These are phyloP conservation scores for Pinguiococcus pyrenoidosus DNA, from an alignment of 108 stramenopile genomes.

Conservation along the genomic window DNA sequence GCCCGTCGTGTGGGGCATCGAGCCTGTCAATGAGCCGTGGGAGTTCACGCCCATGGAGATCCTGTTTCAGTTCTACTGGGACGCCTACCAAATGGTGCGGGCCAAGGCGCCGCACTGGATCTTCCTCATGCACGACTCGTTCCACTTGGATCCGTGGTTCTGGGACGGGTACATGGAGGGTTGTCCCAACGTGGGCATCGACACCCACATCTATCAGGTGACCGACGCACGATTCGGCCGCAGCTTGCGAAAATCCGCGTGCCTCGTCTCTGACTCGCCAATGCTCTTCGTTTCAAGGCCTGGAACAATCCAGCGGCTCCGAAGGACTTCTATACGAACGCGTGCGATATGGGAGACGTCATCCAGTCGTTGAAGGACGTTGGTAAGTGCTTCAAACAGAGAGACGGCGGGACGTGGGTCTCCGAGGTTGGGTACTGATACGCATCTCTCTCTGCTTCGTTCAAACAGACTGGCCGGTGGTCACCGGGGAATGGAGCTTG, in stretches of 20 bases:
- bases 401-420: too few relatives aligned
- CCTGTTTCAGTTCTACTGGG: conserved; percentile 75
- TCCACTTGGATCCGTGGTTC: conserved; percentile 60
- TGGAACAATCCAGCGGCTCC: conserved; percentile 67
- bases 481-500: conserved; percentile 81
- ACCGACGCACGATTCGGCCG: too few relatives aligned
- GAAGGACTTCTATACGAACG: conserved; percentile 54
- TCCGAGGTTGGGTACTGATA: too few relatives aligned
- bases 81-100: conserved; percentile 72
- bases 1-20: conserved; percentile 67
- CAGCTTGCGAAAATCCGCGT: background rate
- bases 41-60: conserved; percentile 65
- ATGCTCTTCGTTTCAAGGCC: conserved; percentile 18
- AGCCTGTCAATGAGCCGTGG: conserved; percentile 89
- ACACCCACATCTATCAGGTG: conserved; percentile 80
- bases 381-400: conserved; percentile 27
- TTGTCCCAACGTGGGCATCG: conserved; percentile 67
- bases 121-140: conserved; percentile 84
- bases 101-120: conserved; percentile 73
- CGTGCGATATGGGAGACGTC: conserved; percentile 53
- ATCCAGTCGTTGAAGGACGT: conserved; percentile 57
- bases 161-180: conserved; percentile 40
- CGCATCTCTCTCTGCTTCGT: too few relatives aligned
- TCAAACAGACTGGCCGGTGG: too few relatives aligned
- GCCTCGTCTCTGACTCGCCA: background rate